Conservation (phyloP, 164 flowering plant species). For the Liquidambar formosana region DNA sequence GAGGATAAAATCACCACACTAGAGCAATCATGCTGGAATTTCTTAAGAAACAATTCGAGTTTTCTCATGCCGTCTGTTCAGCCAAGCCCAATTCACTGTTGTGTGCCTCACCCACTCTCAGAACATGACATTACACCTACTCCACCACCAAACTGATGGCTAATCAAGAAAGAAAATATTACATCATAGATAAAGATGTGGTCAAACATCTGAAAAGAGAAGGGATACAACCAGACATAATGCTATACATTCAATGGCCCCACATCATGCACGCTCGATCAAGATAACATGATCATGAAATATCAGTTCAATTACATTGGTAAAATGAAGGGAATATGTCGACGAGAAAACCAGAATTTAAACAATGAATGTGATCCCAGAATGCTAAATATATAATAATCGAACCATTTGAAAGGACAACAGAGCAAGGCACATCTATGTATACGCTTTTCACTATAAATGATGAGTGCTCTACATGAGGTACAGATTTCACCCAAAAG, state of each 20-base stretch:
- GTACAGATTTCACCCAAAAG: slow-evolving; percentile 14
- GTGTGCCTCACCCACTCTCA: background rate
- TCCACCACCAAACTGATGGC: background rate
- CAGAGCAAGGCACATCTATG: background rate
- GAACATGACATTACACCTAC: background rate
- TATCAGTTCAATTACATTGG: background rate
- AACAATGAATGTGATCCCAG: background rate
- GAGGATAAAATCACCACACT: background rate
- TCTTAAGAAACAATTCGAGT: background rate
- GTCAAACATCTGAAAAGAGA: background rate
- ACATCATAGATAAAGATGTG: too few relatives aligned
- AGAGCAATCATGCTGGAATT: background rate
- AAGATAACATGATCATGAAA: background rate
- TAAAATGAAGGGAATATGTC: too few relatives aligned
- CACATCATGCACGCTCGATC: background rate
- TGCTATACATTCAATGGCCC: background rate
- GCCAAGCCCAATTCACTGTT: background rate
- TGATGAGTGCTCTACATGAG: slow-evolving; percentile 14
- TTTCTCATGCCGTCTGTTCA: background rate
- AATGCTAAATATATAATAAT: background rate
- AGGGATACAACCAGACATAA: background rate
- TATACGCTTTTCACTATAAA: background rate
- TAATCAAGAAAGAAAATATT: background rate
- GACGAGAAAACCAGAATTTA: background rate
- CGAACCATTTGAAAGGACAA: background rate